Percentiles rank a stretch among this genome's conserved stretches.
Conservation (phyloP, 257 asterid genomes). For the Jacaranda mimosifolia region DNA sequence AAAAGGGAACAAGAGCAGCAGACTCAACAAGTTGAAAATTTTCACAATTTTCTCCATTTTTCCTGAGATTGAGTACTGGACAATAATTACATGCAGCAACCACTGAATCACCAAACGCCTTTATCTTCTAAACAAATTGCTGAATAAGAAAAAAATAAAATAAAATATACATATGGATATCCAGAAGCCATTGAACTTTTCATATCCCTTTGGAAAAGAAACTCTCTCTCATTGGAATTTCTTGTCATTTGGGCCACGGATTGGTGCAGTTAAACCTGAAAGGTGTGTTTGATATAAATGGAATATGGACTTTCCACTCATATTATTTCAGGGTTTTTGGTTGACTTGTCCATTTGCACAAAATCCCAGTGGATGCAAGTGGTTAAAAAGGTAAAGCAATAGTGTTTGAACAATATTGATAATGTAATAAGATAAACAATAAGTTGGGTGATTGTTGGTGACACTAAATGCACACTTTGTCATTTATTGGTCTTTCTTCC, state of each 20-base stretch:
- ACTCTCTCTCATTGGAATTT: conserved; percentile 40
- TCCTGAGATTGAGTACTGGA: conserved; percentile 35
- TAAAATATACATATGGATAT: conserved; percentile 39
- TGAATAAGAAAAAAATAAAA: conserved; percentile 1
- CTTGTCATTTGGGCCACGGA: conserved; percentile 23
- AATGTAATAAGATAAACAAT: neutral
- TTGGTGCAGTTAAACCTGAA: conserved; percentile 46
- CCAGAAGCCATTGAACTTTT: conserved; percentile 48
- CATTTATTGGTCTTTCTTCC: conserved; percentile 26
- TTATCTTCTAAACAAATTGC: conserved; percentile 38
- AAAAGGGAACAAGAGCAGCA: conserved; percentile 57
- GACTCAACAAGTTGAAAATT: conserved; percentile 41
- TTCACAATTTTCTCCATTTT: conserved; percentile 48
- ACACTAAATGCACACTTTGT: conserved; percentile 42
- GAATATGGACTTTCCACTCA: conserved; percentile 31
- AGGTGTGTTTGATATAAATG: conserved; percentile 44
- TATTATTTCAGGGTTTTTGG: conserved; percentile 40
- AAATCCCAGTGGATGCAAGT: conserved; percentile 75
- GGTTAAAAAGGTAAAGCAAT: conserved; percentile 47
- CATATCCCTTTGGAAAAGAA: conserved; percentile 32
- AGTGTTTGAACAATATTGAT: conserved; percentile 31
- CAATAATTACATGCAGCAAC: conserved; percentile 35
- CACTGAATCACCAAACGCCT: conserved; percentile 23
- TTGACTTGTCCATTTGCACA: conserved; percentile 50
- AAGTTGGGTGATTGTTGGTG: conserved; percentile 53